Percentiles rank a stretch among this genome's conserved stretches.
Evolutionary conservation across 345 rosid genomes (phyloP).

Genomic region (Hevea brasiliensis): DNA sequence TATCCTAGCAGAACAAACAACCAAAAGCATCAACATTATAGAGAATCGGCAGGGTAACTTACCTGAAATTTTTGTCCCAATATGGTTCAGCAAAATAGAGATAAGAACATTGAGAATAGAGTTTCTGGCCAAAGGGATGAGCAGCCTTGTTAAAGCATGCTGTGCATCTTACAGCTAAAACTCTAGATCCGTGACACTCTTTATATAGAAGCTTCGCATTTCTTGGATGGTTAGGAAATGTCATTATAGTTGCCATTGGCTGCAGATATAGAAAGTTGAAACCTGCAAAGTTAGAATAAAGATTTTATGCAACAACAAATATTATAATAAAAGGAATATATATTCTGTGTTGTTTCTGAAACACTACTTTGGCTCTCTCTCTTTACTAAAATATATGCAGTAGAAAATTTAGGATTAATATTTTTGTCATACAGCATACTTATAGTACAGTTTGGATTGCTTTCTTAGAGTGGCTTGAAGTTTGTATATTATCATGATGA

Average conservation of each 20-base stretch:
- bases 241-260: constrained; percentile 41
- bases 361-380: not conserved
- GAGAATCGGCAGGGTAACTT: constrained; percentile 7
- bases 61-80: constrained; percentile 40
- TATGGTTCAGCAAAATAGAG: constrained; percentile 37
- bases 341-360: not conserved
- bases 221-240: constrained; percentile 30
- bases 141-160: constrained; percentile 29
- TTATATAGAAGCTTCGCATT: constrained; percentile 18
- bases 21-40: not conserved
- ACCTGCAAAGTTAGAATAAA: constrained; percentile 16
- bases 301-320: not conserved
- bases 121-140: constrained; percentile 39
- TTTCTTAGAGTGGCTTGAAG: no score
- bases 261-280: constrained; percentile 10
- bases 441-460: no score
- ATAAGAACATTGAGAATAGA: constrained; percentile 29
- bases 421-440: not conserved
- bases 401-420: not conserved
- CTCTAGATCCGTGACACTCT: constrained; percentile 33
- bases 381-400: not conserved
- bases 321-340: not conserved
- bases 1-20: not conserved
- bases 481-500: no score
- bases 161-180: constrained; percentile 17